Base-by-base conservation (phyloP, 73 alveolate species). In the Paramecium caudatum region DNA sequence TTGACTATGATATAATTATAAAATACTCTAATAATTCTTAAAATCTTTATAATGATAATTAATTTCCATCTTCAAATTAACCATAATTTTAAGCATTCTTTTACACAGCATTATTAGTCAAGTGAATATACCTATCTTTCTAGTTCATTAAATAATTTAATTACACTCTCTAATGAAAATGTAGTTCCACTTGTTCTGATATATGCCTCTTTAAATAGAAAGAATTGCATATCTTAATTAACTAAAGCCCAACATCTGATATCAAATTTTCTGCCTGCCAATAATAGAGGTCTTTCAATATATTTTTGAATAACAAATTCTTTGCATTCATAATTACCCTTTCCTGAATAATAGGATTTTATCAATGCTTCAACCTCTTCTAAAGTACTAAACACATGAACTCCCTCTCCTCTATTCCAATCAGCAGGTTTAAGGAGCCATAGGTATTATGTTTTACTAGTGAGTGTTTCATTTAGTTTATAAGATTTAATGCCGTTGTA, bases 21-120 rank as follows among this genome's bases (percentile, higher is more conserved):
- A 83, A 12, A 63, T 74, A 74, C 88, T 92, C 96, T 41, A 94
- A 87, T 50, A 91, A 91, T 32, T 82, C 50, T 85, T 94, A 93
- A 9, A 96, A 92, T 6, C 93, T 92, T 82, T 90, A 87, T 82
- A 93, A 96, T 61, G 98, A 94, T 23, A 96, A 48, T 94, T 96
- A 94, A 94, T 96, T 97, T n/a, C 99, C 99, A 74, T 95, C 95
- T 88, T 97, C 99, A 85, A 91, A 93, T 91, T 96, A 94, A 21
- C 98, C 97, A 91, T 96, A 97, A 47, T 92, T 94, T n/a, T 82
- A 82, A 49, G 93, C 91, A 91, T 94, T 87, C 94, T 97, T 97
- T 90, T 97, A 96, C 9, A 97, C 96, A 3, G 99, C 98, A 91
- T 97, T 95, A 88, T 97, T 97, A 1, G 99, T 97, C 82, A 97